phyloP scores from a whole-genome alignment of 345 rosid genomes.

The Carallia pectinifolia region DNA sequence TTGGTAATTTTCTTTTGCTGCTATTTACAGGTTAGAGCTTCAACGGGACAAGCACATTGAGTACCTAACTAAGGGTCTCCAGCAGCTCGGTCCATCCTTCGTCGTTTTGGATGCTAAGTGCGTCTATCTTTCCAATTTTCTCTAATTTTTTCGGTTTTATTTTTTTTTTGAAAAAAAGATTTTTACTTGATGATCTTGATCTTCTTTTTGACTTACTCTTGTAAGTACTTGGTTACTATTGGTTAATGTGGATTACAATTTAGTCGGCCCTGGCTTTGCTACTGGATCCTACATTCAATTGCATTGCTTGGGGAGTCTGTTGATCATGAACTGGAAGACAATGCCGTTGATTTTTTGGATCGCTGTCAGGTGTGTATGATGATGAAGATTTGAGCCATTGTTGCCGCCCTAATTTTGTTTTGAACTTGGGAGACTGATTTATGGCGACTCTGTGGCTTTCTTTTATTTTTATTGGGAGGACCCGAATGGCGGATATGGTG shows the following conservation, averaged over 20 bases:
- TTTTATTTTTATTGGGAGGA: slow-evolving; percentile 42
- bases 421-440: neutral
- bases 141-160: neutral
- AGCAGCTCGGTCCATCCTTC: slow-evolving; percentile 57
- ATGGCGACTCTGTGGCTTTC: neutral
- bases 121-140: slow-evolving; percentile 4
- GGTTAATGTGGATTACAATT: neutral
- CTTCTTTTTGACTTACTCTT: no score
- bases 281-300: slow-evolving; percentile 90
- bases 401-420: neutral
- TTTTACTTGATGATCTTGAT: no score
- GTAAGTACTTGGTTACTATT: no score
- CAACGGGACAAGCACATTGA: slow-evolving; percentile 74
- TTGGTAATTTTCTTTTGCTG: no score
- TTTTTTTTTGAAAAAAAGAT: neutral
- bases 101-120: slow-evolving; percentile 79
- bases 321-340: slow-evolving; percentile 54
- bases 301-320: slow-evolving; percentile 74
- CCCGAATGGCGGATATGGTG: slow-evolving; percentile 87
- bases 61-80: slow-evolving; percentile 63
- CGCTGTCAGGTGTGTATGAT: slow-evolving; percentile 64
- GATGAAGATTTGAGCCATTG: neutral
- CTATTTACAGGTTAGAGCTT: slow-evolving; percentile 57
- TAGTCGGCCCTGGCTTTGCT: slow-evolving; percentile 98
- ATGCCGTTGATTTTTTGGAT: slow-evolving; percentile 59